phyloP scores from a whole-genome alignment of 78 protist genomes.

The Cavenderia fasciculata region DNA sequence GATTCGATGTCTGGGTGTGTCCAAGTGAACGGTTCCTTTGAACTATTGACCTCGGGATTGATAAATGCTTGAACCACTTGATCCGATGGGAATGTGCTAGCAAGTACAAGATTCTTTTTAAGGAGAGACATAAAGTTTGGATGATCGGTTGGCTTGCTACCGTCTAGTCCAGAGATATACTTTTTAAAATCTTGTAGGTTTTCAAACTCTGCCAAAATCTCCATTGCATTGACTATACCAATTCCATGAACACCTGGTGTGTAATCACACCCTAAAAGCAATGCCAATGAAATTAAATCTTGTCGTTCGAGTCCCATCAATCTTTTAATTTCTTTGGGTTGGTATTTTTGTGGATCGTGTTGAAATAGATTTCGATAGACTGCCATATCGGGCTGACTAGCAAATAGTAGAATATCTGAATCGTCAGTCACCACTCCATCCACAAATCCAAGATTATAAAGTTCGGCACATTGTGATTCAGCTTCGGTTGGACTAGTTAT shows the following conservation, averaged over 20 bases:
- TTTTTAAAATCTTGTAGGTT: conserved; percentile 23
- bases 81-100: conserved; percentile 45
- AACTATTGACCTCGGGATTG: conserved; percentile 27
- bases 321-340: not conserved
- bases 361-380: conserved; percentile 65
- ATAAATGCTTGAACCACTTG: conserved; percentile 25
- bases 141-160: not conserved
- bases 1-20: conserved; percentile 11
- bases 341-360: conserved; percentile 19
- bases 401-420: conserved; percentile 76
- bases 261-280: conserved; percentile 78
- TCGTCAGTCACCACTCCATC: conserved; percentile 87
- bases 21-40: conserved; percentile 41
- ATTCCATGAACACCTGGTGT: conserved; percentile 72
- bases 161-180: not conserved
- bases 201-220: conserved; percentile 58
- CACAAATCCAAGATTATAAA: conserved; percentile 45
- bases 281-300: conserved; percentile 28
- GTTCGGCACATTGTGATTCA: conserved; percentile 84
- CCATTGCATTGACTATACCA: conserved; percentile 83
- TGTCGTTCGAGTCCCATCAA: conserved; percentile 26
- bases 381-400: not conserved
- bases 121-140: not conserved
- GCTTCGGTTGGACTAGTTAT: conserved; percentile 83
- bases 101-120: conserved; percentile 7